A percentile compares a stretch with the other conserved stretches of the same genome.
phyloP scores from a whole-genome alignment of 805 yeast species.

The Spencermartinsiella europaea region DNA sequence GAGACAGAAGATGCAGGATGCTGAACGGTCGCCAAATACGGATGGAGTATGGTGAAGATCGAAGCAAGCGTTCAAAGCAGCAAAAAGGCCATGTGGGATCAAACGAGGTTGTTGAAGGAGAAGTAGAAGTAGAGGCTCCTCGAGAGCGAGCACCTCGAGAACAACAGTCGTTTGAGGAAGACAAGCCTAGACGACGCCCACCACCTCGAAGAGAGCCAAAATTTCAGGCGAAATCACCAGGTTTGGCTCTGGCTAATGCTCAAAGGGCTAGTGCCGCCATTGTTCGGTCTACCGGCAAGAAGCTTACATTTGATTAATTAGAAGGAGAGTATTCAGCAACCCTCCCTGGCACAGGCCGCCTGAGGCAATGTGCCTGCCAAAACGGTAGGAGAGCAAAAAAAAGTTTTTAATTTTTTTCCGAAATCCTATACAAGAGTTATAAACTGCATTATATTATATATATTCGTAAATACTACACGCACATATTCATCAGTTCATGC shows the following conservation, averaged over 20 bases:
- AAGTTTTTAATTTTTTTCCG: too few species aligned
- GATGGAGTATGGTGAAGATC: constrained; percentile 92
- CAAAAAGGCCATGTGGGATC: constrained; percentile 8
- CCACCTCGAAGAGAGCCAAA: background rate
- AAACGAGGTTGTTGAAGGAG: background rate
- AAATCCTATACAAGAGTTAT: too few species aligned
- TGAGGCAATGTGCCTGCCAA: too few species aligned
- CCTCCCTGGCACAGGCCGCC: too few species aligned
- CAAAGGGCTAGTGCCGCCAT: constrained; percentile 86
- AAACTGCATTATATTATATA: too few species aligned
- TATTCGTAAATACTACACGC: too few species aligned
- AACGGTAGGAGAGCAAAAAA: too few species aligned
- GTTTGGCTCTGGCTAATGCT: constrained; percentile 82
- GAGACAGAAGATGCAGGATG: constrained; percentile 59
- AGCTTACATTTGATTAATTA: background rate
- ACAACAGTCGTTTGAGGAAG: background rate
- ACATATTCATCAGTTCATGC: background rate
- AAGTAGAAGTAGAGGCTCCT: constrained; percentile 5
- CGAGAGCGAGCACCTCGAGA: constrained; percentile 6
- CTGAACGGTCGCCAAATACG: constrained; percentile 71
- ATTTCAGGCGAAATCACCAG: constrained; percentile 39
- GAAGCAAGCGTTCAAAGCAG: constrained; percentile 56
- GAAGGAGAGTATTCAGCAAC: too few species aligned
- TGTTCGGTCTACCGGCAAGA: constrained; percentile 81
- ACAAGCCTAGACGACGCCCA: background rate